Evolutionary conservation across 192 early-diverging fungal species (phyloP).

Genomic region (Coemansia reversa): DNA sequence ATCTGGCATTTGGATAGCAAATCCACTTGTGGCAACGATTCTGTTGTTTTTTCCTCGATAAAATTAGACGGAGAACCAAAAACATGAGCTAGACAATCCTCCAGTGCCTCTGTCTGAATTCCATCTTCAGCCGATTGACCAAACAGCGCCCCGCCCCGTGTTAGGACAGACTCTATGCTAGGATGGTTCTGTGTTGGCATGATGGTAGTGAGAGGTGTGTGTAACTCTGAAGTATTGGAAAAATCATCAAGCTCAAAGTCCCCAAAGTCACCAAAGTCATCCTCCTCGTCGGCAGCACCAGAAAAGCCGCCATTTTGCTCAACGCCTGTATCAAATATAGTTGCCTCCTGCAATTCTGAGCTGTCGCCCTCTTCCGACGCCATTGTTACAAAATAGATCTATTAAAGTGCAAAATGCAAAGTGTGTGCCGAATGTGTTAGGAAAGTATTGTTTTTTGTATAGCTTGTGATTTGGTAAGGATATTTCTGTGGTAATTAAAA

Average conservation of each 20-base stretch:
- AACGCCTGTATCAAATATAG: not conserved
- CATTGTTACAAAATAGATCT: no score
- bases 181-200: not conserved
- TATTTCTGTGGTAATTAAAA: no score
- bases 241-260: conserved; percentile 15
- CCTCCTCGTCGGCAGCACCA: conserved; percentile 5
- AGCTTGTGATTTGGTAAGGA: no score
- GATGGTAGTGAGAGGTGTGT: not conserved
- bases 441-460: no score
- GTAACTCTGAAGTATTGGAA: not conserved
- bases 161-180: conserved; percentile 10
- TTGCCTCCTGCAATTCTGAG: no score
- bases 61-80: not conserved
- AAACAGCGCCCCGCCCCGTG: conserved; percentile 9
- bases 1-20: not conserved
- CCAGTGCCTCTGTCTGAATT: not conserved
- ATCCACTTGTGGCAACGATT: not conserved
- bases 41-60: not conserved
- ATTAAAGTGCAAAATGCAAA: no score
- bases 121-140: not conserved
- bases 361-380: no score
- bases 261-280: conserved; percentile 31
- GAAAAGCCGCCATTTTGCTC: conserved; percentile 22
- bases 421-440: no score
- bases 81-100: conserved; percentile 15